These are phyloP conservation scores for Exophiala spinifera DNA, from an alignment of 2,329 filamentous ascomycete genomes.

Conservation along the genomic window DNA sequence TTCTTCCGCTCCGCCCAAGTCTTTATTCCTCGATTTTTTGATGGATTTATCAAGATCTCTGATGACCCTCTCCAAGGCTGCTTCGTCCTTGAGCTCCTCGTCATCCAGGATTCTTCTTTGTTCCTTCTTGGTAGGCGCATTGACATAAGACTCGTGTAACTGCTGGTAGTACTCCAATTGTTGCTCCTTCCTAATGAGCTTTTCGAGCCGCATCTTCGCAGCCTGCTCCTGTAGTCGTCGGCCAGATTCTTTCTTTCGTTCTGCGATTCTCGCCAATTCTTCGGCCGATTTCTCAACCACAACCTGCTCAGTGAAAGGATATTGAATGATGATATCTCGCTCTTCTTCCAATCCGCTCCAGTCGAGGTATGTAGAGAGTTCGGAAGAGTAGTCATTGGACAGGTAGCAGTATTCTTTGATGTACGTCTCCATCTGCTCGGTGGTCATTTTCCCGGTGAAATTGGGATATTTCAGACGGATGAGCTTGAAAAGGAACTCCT, in stretches of 20 bases:
- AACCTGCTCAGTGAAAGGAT: slow-evolving; percentile 88
- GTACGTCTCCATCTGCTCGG: slow-evolving; percentile 82
- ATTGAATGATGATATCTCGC: slow-evolving; percentile 83
- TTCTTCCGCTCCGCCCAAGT: slow-evolving; percentile 78
- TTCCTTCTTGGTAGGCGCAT: slow-evolving; percentile 81
- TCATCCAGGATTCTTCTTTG: slow-evolving; percentile 78
- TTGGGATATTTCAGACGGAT: slow-evolving; percentile 82
- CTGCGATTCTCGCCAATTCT: slow-evolving; percentile 82
- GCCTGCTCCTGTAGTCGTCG: slow-evolving; percentile 90
- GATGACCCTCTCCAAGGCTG: slow-evolving; percentile 76
- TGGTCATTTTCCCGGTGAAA: slow-evolving; percentile 80
- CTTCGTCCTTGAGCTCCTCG: slow-evolving; percentile 89
- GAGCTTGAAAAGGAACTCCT: slow-evolving; percentile 88
- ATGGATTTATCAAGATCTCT: slow-evolving; percentile 89
- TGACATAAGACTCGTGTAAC: slow-evolving; percentile 63
- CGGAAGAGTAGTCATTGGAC: slow-evolving; percentile 75
- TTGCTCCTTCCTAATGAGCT: slow-evolving; percentile 91
- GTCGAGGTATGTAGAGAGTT: slow-evolving; percentile 74
- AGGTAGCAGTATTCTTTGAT: slow-evolving; percentile 87
- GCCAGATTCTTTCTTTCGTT: slow-evolving; percentile 92
- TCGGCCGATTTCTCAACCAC: slow-evolving; percentile 90
- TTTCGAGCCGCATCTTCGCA: slow-evolving; percentile 94
- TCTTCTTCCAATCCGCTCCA: slow-evolving; percentile 85
- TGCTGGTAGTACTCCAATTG: slow-evolving; percentile 92
- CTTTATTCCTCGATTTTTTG: slow-evolving; percentile 85